Evolutionary conservation across 2,329 filamentous ascomycete species (phyloP), one percentile per base, ranked within the genome.

Genomic region (Rachicladosporium sp.): DNA sequence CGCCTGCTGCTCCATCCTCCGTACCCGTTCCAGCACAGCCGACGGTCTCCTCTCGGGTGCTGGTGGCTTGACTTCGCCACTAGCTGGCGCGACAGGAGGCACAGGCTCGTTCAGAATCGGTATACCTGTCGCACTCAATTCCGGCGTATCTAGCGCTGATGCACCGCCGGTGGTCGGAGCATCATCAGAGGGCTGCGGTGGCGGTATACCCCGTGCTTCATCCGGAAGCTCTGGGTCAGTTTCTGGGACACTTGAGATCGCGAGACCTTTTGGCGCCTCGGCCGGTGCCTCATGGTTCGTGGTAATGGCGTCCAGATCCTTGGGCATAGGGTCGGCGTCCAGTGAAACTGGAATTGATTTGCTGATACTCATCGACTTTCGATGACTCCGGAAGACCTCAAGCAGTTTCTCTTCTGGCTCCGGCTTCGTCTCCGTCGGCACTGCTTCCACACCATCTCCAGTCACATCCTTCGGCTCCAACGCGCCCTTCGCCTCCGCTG

Each of bases 1-100:
- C 6, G 40, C 40, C 13, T 41, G 34, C 6, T 41, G 43, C 30
- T 50, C 46, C 49, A 51, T 49, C 10, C 47, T 46, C 31, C 42
- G 34, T 5, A 51, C 43, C 32, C 49, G 35, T 11, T 37, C 48
- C 13, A 46, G 39, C 1, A 51, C 46, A 35, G 40, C 43, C 6
- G 46, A 49, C 10, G 43, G 43, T 23, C 45, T 42, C n/a, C 47
- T 40, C 23, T 47, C 43, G 5, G 31, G 13, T 15, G 36, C 29
- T 7, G 27, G 4, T 13, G 38, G 38, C 11, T 23, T 19, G 2
- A n/a, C 32, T 8, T 30, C 31, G 5, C 10, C 29, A 2, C 10
- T 31, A 4, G 13, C n/a, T 13, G 27, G 4, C 11, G 10, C 38
- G 31, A 27, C 7, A 9, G 31, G 11, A 15, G 38, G 6, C 21